phyloP scores from a whole-genome alignment of 1,139 yeast species.

The Arxiozyma telluris region DNA sequence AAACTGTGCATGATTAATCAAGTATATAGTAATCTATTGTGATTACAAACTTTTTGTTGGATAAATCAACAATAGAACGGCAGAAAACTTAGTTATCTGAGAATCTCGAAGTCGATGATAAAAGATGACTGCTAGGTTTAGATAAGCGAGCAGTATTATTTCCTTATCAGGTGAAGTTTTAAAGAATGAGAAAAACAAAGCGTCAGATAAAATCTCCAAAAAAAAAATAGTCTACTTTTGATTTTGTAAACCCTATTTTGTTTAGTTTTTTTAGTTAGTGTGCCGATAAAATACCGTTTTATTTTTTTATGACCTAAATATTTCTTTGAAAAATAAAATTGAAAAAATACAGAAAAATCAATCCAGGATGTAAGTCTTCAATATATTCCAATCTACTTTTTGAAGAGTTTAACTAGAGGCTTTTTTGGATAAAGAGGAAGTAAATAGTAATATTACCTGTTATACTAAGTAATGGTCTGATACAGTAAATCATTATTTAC shows the following conservation, averaged over 20 bases:
- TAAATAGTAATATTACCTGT: too few species aligned
- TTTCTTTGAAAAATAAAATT: too few species aligned
- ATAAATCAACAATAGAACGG: neutral
- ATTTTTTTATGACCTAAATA: too few species aligned
- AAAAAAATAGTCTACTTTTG: too few species aligned
- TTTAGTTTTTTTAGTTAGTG: too few species aligned
- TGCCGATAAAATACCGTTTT: too few species aligned
- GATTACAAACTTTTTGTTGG: neutral
- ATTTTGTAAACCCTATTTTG: neutral
- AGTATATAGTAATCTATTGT: neutral
- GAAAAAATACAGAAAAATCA: neutral
- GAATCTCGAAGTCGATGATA: neutral
- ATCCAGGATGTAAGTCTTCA: neutral
- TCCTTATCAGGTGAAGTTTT: neutral
- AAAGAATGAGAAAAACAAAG: neutral
- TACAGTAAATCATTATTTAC: neutral
- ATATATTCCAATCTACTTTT: neutral
- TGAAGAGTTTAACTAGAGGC: neutral
- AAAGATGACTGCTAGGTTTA: too few species aligned
- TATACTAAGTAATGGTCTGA: neutral
- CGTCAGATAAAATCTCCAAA: neutral
- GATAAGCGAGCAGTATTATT: neutral
- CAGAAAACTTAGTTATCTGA: neutral
- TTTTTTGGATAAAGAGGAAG: neutral
- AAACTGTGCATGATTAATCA: neutral